A percentile compares a stretch with the other conserved stretches of the same genome.
phyloP scores from a whole-genome alignment of 1,139 yeast genomes.

The Candida tropicalis region DNA sequence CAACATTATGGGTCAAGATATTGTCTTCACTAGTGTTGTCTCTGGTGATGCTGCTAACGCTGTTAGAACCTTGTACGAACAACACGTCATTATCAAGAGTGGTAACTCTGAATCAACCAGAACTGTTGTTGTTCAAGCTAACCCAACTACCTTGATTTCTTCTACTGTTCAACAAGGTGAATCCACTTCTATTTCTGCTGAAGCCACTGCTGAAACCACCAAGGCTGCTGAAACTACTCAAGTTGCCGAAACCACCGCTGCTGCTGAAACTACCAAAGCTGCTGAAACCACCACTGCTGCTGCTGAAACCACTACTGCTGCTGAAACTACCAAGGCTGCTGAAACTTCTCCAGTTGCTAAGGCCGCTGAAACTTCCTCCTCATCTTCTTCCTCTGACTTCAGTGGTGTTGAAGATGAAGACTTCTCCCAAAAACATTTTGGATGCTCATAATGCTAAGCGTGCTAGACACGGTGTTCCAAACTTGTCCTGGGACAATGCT shows the following conservation, averaged over 20 bases:
- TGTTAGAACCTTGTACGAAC: slow-evolving; percentile 9
- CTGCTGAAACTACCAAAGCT: slow-evolving; percentile 14
- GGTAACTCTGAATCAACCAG: slow-evolving; percentile 13
- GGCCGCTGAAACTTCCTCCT: slow-evolving; percentile 11
- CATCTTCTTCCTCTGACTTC: slow-evolving; percentile 13
- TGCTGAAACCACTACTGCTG: slow-evolving; percentile 1
- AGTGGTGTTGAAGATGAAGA: slow-evolving; percentile 15
- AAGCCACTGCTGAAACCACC: slow-evolving; percentile 10
- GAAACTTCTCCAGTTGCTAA: slow-evolving; percentile 15
- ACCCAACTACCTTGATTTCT: slow-evolving; percentile 13
- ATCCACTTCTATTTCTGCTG: slow-evolving; percentile 8
- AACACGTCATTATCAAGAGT: slow-evolving; percentile 11
- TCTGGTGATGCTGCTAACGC: slow-evolving; percentile 5
- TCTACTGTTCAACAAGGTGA: slow-evolving; percentile 10
- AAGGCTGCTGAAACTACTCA: slow-evolving; percentile 18
- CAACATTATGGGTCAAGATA: slow-evolving; percentile 14
- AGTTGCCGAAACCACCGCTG: not conserved
- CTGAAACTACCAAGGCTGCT: slow-evolving; percentile 16
- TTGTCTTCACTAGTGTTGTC: slow-evolving; percentile 14
- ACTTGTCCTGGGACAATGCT: slow-evolving; percentile 64
- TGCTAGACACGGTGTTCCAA: slow-evolving; percentile 61
- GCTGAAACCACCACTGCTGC: slow-evolving; percentile 15
- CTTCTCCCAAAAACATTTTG: slow-evolving; percentile 34
- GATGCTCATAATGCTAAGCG: slow-evolving; percentile 70
- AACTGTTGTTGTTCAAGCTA: slow-evolving; percentile 12